Evolutionary conservation across 192 early-diverging fungal species (phyloP).

Genomic region (Phycomyces blakesleeanus): DNA sequence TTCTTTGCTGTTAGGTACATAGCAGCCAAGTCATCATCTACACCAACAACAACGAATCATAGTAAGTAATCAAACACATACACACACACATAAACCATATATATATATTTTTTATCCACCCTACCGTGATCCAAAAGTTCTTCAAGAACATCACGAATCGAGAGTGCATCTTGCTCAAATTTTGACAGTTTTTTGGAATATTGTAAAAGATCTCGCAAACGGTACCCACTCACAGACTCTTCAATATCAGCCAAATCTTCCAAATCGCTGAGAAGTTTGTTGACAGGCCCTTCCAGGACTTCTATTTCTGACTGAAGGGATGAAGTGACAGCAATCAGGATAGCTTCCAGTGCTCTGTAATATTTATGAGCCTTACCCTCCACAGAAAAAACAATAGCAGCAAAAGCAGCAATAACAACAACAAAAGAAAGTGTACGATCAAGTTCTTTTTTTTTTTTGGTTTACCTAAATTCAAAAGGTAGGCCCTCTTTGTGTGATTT

Average conservation of each 20-base stretch:
- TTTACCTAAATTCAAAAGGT: conserved; percentile 54
- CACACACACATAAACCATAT: background rate
- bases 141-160: conserved; percentile 74
- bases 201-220: conserved; percentile 75
- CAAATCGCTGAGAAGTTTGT: conserved; percentile 43
- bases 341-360: conserved; percentile 74
- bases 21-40: conserved; percentile 84
- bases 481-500: conserved; percentile 45
- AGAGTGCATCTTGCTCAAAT: conserved; percentile 71
- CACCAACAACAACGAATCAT: background rate
- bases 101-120: no score
- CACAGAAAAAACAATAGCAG: no score
- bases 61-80: background rate
- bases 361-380: background rate
- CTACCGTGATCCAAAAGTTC: conserved; percentile 73
- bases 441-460: no score
- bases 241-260: conserved; percentile 80
- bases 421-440: background rate
- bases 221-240: conserved; percentile 65
- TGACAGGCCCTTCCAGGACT: conserved; percentile 63
- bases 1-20: conserved; percentile 89
- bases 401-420: no score
- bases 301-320: conserved; percentile 68
- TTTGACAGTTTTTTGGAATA: conserved; percentile 74
- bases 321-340: conserved; percentile 67